Conservation (phyloP, 495 filamentous ascomycete genomes). For the Trichoderma gamsii region DNA sequence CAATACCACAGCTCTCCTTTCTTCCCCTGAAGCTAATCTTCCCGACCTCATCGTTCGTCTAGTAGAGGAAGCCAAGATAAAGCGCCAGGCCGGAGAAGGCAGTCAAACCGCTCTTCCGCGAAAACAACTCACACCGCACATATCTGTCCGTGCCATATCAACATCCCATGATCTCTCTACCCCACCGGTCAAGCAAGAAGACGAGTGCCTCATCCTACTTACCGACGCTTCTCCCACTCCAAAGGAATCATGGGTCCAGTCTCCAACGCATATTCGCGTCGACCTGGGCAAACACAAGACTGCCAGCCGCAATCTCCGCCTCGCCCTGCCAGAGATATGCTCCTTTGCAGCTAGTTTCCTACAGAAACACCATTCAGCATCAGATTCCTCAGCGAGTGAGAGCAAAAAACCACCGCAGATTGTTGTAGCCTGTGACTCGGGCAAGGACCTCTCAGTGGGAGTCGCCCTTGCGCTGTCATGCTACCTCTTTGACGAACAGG, state of each 20-base stretch:
- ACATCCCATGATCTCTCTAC: constrained; percentile 19
- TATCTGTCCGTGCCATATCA: constrained; percentile 29
- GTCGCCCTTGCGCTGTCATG: constrained; percentile 46
- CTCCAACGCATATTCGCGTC: constrained; percentile 49
- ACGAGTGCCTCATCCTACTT: constrained; percentile 28
- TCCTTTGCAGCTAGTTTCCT: constrained; percentile 36
- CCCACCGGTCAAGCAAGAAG: constrained; percentile 15
- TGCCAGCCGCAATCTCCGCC: constrained; percentile 68
- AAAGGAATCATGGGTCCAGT: constrained; percentile 29
- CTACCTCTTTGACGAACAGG: constrained; percentile 34
- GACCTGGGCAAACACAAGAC: constrained; percentile 59
- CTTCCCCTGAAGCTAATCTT: constrained; percentile 57
- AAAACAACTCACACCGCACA: constrained; percentile 28
- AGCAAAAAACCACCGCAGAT: constrained; percentile 16
- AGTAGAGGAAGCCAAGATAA: constrained; percentile 28
- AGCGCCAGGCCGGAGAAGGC: constrained; percentile 21
- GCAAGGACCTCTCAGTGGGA: constrained; percentile 39
- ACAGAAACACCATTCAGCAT: background rate
- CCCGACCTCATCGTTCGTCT: constrained; percentile 56
- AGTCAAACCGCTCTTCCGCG: background rate
- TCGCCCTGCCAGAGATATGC: constrained; percentile 53
- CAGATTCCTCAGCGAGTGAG: background rate
- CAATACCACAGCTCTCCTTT: constrained; percentile 50
- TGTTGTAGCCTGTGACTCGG: constrained; percentile 36
- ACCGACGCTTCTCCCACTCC: constrained; percentile 29